Evolutionary conservation across 495 filamentous ascomycete genomes (phyloP).

Genomic region (Podospora comata): DNA sequence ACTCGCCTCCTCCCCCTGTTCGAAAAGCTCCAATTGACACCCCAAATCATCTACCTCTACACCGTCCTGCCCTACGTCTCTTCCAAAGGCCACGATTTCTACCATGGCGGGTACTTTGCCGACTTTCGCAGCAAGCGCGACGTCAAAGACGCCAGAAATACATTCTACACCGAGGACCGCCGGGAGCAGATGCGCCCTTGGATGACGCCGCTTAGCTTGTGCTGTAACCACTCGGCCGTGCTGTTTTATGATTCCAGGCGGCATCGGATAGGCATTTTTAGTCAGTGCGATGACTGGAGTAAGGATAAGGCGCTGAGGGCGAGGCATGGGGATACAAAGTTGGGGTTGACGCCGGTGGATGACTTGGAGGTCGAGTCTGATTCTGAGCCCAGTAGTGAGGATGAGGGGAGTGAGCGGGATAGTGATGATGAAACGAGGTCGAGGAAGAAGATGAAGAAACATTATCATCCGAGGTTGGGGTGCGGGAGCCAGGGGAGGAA

Average conservation of each 20-base stretch:
- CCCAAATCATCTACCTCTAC: constrained; percentile 28
- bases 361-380: not conserved
- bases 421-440: not conserved
- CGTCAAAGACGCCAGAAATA: constrained; percentile 9
- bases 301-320: constrained; percentile 12
- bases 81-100: not conserved
- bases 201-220: constrained; percentile 14
- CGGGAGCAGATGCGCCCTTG: constrained; percentile 5
- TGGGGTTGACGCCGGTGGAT: not conserved
- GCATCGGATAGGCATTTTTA: constrained; percentile 24
- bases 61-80: constrained; percentile 25
- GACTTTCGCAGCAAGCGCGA: constrained; percentile 13
- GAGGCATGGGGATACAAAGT: not conserved
- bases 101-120: constrained; percentile 5
- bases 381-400: not conserved
- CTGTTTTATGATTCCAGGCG: constrained; percentile 25
- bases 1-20: constrained; percentile 16
- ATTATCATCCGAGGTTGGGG: not conserved
- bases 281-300: constrained; percentile 12
- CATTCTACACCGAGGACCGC: not conserved
- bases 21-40: constrained; percentile 10
- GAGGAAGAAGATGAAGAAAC: not conserved
- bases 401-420: not conserved
- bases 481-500: not conserved
- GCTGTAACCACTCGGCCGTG: constrained; percentile 17